A percentile compares a stretch with the other conserved stretches of the same genome.
Conservation (phyloP, 345 rosid species). For the Salix purpurea region DNA sequence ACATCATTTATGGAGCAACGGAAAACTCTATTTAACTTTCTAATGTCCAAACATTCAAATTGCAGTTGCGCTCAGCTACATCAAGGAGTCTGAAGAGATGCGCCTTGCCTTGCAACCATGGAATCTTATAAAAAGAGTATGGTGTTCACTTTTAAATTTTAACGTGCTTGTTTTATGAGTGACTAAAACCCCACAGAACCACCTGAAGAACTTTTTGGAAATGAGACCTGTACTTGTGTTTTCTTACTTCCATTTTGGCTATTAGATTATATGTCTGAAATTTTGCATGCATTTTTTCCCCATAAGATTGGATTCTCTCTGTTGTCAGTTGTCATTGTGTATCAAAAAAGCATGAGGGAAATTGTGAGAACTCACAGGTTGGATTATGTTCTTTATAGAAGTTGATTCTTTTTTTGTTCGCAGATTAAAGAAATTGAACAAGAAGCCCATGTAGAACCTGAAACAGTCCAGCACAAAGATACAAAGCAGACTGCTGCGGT, state of each 20-base stretch:
- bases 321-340: neutral
- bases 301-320: neutral
- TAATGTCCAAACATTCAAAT: conserved; percentile 3
- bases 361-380: neutral
- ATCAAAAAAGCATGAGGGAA: neutral
- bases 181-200: neutral
- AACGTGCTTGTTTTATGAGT: neutral
- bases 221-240: neutral
- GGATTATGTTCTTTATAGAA: neutral
- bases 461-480: conserved; percentile 47
- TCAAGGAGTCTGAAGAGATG: conserved; percentile 77
- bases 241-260: too few relatives aligned
- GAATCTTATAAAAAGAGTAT: conserved; percentile 74
- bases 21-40: neutral
- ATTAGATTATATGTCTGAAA: neutral
- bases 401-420: conserved; percentile 1
- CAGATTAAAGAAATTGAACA: conserved; percentile 87
- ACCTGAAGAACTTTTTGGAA: neutral
- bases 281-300: neutral
- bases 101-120: conserved; percentile 81
- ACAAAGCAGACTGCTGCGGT: conserved; percentile 61
- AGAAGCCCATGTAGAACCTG: conserved; percentile 51
- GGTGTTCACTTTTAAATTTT: conserved; percentile 2
- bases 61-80: conserved; percentile 53
- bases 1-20: neutral